phyloP scores from a whole-genome alignment of 179 eudicot species.

The Patellifolia procumbens region DNA sequence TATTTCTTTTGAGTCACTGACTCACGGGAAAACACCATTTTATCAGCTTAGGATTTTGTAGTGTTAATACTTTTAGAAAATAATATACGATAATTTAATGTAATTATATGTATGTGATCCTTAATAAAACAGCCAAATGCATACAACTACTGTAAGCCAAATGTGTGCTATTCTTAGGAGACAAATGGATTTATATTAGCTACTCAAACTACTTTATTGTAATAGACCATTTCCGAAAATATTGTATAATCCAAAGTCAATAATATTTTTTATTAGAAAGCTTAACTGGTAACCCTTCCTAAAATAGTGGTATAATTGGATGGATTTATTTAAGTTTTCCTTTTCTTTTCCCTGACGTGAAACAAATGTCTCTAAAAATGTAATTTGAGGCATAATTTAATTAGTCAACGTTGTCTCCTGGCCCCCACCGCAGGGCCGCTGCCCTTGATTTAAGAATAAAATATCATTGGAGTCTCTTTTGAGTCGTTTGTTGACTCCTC shows the following conservation, averaged over 20 bases:
- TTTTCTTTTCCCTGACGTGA: neutral
- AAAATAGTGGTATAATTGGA: neutral
- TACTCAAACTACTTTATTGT: neutral
- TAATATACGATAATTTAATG: too few relatives aligned
- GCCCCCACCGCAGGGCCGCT: slow-evolving; percentile 24
- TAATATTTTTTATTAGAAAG: neutral
- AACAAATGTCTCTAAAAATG: neutral
- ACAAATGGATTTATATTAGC: neutral
- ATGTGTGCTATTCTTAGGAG: neutral
- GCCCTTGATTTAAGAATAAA: neutral
- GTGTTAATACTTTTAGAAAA: neutral
- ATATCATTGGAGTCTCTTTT: neutral
- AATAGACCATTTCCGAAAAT: neutral
- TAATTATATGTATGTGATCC: neutral
- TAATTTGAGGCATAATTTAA: neutral
- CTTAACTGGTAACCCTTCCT: neutral
- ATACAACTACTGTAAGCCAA: neutral
- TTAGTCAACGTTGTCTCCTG: slow-evolving; percentile 29
- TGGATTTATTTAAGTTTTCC: neutral
- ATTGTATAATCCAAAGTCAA: neutral
- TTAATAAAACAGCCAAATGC: neutral
- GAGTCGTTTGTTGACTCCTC: slow-evolving; percentile 12
- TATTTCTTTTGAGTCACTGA: too few relatives aligned
- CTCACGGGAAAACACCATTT: too few relatives aligned
- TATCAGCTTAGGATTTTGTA: too few relatives aligned